Percentiles rank a stretch among this genome's conserved stretches.
These are phyloP conservation scores for Obba rivulosa DNA, from an alignment of 768 basidiomycete genomes.

Conservation along the genomic window DNA sequence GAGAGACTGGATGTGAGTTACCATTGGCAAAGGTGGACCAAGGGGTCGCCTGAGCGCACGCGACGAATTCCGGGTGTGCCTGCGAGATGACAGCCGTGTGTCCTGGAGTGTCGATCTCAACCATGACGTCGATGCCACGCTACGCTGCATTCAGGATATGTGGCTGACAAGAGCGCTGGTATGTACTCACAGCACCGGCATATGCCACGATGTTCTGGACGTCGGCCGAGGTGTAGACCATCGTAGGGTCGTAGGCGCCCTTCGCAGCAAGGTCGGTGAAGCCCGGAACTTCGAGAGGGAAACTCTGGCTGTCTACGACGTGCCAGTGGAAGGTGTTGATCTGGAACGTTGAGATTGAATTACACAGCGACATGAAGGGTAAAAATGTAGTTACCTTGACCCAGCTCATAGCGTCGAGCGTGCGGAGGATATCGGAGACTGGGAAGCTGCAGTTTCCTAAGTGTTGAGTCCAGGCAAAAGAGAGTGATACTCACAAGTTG, in stretches of 20 bases:
- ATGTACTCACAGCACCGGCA: constrained; percentile 36
- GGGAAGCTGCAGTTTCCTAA: constrained; percentile 40
- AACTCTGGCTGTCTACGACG: constrained; percentile 46
- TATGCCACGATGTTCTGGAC: constrained; percentile 36
- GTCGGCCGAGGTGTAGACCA: constrained; percentile 32
- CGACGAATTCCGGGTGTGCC: constrained; percentile 41
- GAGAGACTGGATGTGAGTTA: constrained; percentile 4
- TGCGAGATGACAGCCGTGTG: constrained; percentile 39
- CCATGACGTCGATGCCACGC: constrained; percentile 46
- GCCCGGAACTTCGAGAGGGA: constrained; percentile 37
- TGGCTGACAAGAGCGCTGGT: neutral
- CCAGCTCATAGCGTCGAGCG: constrained; percentile 66
- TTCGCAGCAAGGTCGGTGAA: constrained; percentile 33
- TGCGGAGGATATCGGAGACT: constrained; percentile 58
- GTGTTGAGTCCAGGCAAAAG: neutral
- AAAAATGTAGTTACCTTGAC: constrained; percentile 13
- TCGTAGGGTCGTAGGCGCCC: constrained; percentile 37
- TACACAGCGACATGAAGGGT: neutral
- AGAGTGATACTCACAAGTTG: constrained; percentile 49
- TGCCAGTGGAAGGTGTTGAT: constrained; percentile 47
- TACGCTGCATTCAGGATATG: constrained; percentile 6
- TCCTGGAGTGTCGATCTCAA: constrained; percentile 48
- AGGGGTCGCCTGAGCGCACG: constrained; percentile 31
- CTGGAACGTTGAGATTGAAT: constrained; percentile 15
- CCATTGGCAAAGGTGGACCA: constrained; percentile 33